Conservation (phyloP, 106 monocot species). For the Posidonia australis region DNA sequence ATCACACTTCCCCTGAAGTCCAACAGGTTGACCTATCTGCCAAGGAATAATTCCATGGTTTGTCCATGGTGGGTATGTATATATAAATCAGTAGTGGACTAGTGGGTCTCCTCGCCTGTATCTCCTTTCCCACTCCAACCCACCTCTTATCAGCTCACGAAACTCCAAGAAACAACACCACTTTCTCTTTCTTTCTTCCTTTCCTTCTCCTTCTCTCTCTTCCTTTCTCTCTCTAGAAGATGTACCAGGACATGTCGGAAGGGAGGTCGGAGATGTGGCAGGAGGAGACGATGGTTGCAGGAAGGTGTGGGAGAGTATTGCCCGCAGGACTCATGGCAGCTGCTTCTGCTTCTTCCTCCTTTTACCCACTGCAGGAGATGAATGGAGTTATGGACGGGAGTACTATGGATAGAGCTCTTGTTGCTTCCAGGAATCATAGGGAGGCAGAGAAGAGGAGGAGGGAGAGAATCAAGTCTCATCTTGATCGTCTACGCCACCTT, state of each 20-base stretch:
- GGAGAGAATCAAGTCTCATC: slow-evolving; percentile 31
- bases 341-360: slow-evolving; percentile 2
- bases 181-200: too few relatives aligned
- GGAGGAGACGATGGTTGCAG: not conserved
- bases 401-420: slow-evolving; percentile 3
- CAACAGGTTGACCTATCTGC: too few relatives aligned
- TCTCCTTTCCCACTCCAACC: too few relatives aligned
- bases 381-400: not conserved
- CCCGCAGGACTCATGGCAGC: too few relatives aligned
- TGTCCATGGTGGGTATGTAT: too few relatives aligned
- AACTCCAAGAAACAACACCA: too few relatives aligned
- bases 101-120: too few relatives aligned
- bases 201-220: too few relatives aligned
- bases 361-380: not conserved
- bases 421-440: slow-evolving; percentile 25
- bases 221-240: not conserved
- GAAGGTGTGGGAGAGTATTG: not conserved
- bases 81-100: too few relatives aligned
- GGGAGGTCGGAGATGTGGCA: not conserved
- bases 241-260: not conserved
- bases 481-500: slow-evolving; percentile 18
- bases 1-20: too few relatives aligned
- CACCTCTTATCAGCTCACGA: too few relatives aligned
- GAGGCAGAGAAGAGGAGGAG: slow-evolving; percentile 26
- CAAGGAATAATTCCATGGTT: too few relatives aligned